These are phyloP conservation scores for Clavariopsis aquatica DNA, from an alignment of 495 filamentous ascomycete species.

Conservation along the genomic window DNA sequence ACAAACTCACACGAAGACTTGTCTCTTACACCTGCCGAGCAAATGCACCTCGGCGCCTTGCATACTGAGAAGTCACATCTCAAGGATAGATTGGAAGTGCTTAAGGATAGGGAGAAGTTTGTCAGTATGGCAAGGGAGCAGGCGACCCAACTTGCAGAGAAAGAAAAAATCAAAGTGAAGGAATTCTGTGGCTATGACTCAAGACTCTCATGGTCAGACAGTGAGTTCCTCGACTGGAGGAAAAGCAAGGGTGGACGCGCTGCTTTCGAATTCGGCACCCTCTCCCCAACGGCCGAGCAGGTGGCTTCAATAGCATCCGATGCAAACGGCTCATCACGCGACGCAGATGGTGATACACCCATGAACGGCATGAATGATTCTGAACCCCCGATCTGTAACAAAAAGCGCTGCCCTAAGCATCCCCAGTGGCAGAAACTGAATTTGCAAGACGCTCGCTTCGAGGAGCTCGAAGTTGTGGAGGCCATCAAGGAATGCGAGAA, in stretches of 20 bases:
- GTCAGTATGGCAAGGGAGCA: constrained; percentile 42
- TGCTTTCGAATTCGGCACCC: constrained; percentile 31
- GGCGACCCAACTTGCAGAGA: constrained; percentile 37
- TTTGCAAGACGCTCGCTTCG: constrained; percentile 46
- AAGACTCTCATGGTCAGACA: constrained; percentile 61
- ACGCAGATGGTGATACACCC: neutral
- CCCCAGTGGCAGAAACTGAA: constrained; percentile 46
- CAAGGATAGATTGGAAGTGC: constrained; percentile 37
- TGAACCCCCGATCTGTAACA: constrained; percentile 37
- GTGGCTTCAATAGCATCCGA: constrained; percentile 22
- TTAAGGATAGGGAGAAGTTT: constrained; percentile 48
- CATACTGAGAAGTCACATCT: constrained; percentile 37
- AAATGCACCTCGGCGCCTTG: constrained; percentile 36
- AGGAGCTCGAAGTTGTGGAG: constrained; percentile 44
- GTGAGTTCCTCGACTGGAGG: constrained; percentile 55
- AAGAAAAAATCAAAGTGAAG: constrained; percentile 50
- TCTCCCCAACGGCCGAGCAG: constrained; percentile 37
- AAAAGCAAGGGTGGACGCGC: constrained; percentile 34
- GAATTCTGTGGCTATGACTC: constrained; percentile 68
- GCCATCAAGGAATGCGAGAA: constrained; percentile 43
- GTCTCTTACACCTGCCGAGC: constrained; percentile 37
- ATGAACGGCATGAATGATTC: constrained; percentile 6
- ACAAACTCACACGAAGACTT: constrained; percentile 8
- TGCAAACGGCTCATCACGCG: neutral
- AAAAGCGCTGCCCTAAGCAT: constrained; percentile 47